These are phyloP conservation scores for Mimosa pudica DNA, from an alignment of 306 rosid genomes.

Conservation along the genomic window DNA sequence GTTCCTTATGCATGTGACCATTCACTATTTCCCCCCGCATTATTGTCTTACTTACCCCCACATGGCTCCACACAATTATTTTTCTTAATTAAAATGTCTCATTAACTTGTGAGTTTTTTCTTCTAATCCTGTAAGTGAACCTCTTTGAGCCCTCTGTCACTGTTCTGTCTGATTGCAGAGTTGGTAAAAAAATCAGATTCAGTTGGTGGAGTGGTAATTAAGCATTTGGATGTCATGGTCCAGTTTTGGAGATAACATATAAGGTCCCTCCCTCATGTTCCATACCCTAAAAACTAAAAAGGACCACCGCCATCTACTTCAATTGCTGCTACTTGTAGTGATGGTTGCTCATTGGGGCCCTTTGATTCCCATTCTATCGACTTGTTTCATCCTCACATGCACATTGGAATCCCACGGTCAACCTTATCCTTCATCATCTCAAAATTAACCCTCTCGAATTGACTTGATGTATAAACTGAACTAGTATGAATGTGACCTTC, in stretches of 20 bases:
- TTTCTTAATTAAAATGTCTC: background rate
- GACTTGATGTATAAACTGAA: background rate
- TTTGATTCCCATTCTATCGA: conserved; percentile 19
- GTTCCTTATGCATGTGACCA: background rate
- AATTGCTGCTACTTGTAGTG: background rate
- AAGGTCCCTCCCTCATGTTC: conserved; percentile 8
- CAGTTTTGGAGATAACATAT: background rate
- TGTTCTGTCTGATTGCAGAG: conserved; percentile 26
- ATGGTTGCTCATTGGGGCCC: conserved; percentile 8
- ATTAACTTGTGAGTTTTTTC: background rate
- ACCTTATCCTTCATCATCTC: background rate
- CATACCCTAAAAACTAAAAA: background rate
- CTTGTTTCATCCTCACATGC: background rate
- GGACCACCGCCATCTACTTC: conserved; percentile 14
- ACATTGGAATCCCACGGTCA: conserved; percentile 15
- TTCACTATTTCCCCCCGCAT: background rate
- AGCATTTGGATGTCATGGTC: conserved; percentile 1
- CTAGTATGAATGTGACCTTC: conserved; percentile 28
- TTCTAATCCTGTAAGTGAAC: background rate
- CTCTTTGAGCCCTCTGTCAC: background rate
- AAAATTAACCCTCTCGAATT: conserved; percentile 11
- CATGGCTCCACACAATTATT: background rate
- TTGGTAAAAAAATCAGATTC: conserved; percentile 20
- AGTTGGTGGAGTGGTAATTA: background rate
- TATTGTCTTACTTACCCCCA: background rate